phyloP scores from a whole-genome alignment of 164 flowering plant genomes.

The Magnolia kwangsiensis region DNA sequence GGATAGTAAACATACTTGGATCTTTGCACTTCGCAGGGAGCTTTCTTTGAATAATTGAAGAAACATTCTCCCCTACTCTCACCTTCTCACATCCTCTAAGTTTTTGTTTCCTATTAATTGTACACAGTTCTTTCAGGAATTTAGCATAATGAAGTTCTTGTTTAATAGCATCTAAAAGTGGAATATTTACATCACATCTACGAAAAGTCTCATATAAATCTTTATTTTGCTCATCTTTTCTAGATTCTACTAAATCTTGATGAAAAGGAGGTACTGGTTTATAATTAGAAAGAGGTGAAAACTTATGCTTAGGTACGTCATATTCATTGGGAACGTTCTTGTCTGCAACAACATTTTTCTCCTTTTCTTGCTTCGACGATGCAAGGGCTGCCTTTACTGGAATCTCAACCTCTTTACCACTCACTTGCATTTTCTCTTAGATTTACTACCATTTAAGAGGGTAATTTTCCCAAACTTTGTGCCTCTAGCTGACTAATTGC shows the following conservation, averaged over 20 bases:
- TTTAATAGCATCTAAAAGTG: no score
- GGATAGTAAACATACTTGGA: neutral
- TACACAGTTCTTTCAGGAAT: no score
- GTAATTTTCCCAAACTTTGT: no score
- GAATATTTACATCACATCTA: neutral
- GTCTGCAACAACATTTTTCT: no score
- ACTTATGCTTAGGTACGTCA: no score
- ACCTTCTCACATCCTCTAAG: neutral
- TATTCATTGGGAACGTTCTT: no score
- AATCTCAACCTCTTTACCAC: neutral
- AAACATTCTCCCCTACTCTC: neutral
- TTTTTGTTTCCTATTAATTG: neutral
- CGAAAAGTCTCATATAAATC: neutral
- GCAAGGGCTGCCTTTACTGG: no score
- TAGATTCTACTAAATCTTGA: neutral
- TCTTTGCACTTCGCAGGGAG: neutral
- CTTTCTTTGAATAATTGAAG: neutral
- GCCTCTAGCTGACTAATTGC: neutral
- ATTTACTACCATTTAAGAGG: neutral
- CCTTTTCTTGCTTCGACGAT: no score
- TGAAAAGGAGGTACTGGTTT: no score
- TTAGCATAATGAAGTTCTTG: no score
- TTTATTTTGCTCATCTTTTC: neutral
- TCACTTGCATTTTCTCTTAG: neutral
- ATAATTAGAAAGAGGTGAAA: no score